Percentiles rank a stretch among this genome's conserved stretches.
phyloP scores from a whole-genome alignment of 495 filamentous ascomycete genomes.

The Hyaloscypha bicolor region DNA sequence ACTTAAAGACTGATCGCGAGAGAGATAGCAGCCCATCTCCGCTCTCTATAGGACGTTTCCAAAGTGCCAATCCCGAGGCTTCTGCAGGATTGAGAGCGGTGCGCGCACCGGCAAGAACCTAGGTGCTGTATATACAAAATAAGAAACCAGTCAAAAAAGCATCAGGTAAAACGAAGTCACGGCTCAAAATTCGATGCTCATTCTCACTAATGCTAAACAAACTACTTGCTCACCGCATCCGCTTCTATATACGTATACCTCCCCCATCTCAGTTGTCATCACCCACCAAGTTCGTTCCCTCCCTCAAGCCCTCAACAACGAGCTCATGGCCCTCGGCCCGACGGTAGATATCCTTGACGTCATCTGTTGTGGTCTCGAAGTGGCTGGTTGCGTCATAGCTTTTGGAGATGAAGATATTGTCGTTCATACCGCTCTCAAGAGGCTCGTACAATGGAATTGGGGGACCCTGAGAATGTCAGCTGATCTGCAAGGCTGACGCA shows the following conservation, averaged over 20 bases:
- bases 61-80: too few relatives aligned
- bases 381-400: constrained; percentile 97
- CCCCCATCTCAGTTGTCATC: background rate
- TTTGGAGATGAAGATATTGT: constrained; percentile 96
- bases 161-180: background rate
- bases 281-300: constrained; percentile 53
- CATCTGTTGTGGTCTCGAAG: constrained; percentile 90
- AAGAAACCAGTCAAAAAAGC: too few relatives aligned
- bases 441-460: constrained; percentile 95
- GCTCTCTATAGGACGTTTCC: too few relatives aligned
- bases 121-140: too few relatives aligned
- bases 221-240: background rate
- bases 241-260: background rate
- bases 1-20: too few relatives aligned
- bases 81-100: too few relatives aligned
- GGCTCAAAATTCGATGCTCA: background rate
- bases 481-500: background rate
- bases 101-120: too few relatives aligned
- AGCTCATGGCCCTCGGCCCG: constrained; percentile 88
- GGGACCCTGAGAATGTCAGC: constrained; percentile 53
- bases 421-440: constrained; percentile 78
- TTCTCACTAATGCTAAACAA: background rate
- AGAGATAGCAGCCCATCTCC: too few relatives aligned
- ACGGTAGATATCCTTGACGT: constrained; percentile 91
- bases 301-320: constrained; percentile 61